These are phyloP conservation scores for Perkinsus marinus DNA, from an alignment of 169 alveolate genomes.

Conservation along the genomic window DNA sequence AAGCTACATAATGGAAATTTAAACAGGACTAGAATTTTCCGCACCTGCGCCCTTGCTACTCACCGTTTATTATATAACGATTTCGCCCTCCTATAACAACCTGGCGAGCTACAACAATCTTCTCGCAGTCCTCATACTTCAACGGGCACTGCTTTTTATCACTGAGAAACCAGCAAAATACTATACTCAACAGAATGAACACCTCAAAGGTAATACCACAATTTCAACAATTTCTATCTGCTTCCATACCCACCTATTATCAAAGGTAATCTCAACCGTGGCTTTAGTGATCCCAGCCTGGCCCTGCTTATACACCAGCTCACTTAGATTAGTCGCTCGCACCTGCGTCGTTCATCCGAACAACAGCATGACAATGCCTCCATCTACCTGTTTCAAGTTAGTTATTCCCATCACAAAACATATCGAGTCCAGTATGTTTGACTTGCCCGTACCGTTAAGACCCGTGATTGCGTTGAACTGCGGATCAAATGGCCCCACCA, in stretches of 20 bases:
- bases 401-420: slow-evolving; percentile 90
- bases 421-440: slow-evolving; percentile 93
- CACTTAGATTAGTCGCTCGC: slow-evolving; percentile 85
- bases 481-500: slow-evolving; percentile 78
- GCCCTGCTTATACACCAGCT: slow-evolving; percentile 94
- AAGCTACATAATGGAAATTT: too few relatives aligned
- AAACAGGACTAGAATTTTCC: too few relatives aligned
- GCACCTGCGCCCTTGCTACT: too few relatives aligned
- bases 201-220: too few relatives aligned
- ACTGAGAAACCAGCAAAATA: too few relatives aligned
- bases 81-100: slow-evolving; percentile 83
- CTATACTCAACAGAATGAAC: too few relatives aligned
- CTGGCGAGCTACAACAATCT: slow-evolving; percentile 17
- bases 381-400: slow-evolving; percentile 28
- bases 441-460: slow-evolving; percentile 95
- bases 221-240: too few relatives aligned
- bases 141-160: slow-evolving; percentile 57
- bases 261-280: slow-evolving; percentile 86
- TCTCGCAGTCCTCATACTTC: slow-evolving; percentile 43
- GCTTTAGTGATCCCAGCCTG: slow-evolving; percentile 96
- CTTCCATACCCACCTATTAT: slow-evolving; percentile 66
- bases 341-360: slow-evolving; percentile 32
- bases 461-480: slow-evolving; percentile 99
- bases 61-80: slow-evolving; percentile 87
- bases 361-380: too few relatives aligned